Conservation (phyloP, 2,329 filamentous ascomycete genomes). For the Hymenoscyphus scutula region DNA sequence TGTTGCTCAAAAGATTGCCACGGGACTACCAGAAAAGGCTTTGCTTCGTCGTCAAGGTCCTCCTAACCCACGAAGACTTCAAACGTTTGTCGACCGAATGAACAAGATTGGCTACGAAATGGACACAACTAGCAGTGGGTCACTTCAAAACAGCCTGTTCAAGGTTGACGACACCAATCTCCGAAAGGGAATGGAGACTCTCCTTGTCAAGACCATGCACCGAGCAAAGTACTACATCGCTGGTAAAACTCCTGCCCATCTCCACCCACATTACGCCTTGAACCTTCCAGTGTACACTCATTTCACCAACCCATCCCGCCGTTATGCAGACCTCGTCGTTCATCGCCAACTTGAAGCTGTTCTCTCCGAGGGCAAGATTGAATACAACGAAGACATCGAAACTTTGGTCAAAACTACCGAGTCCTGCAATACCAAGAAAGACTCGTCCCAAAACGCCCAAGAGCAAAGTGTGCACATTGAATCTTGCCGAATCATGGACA, state of each 20-base stretch:
- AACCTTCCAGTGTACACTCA: conserved; percentile 96
- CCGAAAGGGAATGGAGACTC: conserved; percentile 96
- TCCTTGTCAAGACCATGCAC: conserved; percentile 92
- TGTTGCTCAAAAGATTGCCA: conserved; percentile 79
- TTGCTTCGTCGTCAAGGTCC: conserved; percentile 82
- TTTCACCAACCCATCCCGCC: conserved; percentile 91
- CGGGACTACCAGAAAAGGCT: conserved; percentile 85
- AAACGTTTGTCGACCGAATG: conserved; percentile 93
- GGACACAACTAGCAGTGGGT: conserved; percentile 84
- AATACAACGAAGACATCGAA: conserved; percentile 88
- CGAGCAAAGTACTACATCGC: conserved; percentile 93
- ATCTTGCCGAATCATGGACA: conserved; percentile 93
- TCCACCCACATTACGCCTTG: conserved; percentile 84
- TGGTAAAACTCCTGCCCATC: conserved; percentile 72
- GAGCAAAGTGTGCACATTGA: conserved; percentile 99
- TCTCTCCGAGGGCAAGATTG: conserved; percentile 75
- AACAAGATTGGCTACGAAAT: conserved; percentile 85
- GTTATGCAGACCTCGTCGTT: conserved; percentile 92
- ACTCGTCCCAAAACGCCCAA: conserved; percentile 94
- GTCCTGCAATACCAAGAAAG: conserved; percentile 97
- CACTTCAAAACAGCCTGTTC: conserved; percentile 92
- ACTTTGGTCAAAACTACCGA: conserved; percentile 88
- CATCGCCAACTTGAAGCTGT: conserved; percentile 91
- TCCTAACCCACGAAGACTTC: conserved; percentile 83
- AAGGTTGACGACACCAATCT: conserved; percentile 84